Evolutionary conservation across 75 land plant genomes (phyloP).

Genomic region (Pinus taeda): DNA sequence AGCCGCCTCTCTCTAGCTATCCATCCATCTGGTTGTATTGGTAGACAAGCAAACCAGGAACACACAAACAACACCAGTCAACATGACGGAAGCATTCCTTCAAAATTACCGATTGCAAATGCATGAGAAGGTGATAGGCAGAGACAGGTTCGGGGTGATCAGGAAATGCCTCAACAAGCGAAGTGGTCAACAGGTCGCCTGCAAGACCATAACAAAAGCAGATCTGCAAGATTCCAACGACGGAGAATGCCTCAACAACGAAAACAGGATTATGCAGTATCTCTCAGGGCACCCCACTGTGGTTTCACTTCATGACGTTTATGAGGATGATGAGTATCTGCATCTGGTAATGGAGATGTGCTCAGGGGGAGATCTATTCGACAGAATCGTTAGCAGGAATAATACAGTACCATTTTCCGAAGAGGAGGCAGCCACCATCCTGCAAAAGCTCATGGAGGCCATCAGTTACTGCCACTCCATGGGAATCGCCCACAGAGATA

Average conservation of each 20-base stretch:
- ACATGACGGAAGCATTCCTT: no score
- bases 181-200: conserved; percentile 31
- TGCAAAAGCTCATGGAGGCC: conserved; percentile 28
- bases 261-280: conserved; percentile 30
- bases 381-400: conserved; percentile 15
- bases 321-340: conserved; percentile 29
- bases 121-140: conserved; percentile 41
- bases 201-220: conserved; percentile 23
- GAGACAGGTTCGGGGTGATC: conserved; percentile 48
- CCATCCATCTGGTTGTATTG: no score
- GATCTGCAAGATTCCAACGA: conserved; percentile 32
- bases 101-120: background rate
- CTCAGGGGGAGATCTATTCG: conserved; percentile 30
- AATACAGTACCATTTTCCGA: conserved; percentile 29
- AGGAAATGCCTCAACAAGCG: conserved; percentile 15
- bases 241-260: conserved; percentile 29
- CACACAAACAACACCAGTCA: no score
- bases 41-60: no score
- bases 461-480: conserved; percentile 40
- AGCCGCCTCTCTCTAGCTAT: no score
- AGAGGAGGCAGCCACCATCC: conserved; percentile 31
- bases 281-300: conserved; percentile 20
- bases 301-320: conserved; percentile 23
- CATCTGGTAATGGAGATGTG: conserved; percentile 20
- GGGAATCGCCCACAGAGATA: conserved; percentile 60